A percentile compares a stretch with the other conserved stretches of the same genome.
phyloP scores from a whole-genome alignment of 176 grass and related monocot genomes.

The Carex pumila region DNA sequence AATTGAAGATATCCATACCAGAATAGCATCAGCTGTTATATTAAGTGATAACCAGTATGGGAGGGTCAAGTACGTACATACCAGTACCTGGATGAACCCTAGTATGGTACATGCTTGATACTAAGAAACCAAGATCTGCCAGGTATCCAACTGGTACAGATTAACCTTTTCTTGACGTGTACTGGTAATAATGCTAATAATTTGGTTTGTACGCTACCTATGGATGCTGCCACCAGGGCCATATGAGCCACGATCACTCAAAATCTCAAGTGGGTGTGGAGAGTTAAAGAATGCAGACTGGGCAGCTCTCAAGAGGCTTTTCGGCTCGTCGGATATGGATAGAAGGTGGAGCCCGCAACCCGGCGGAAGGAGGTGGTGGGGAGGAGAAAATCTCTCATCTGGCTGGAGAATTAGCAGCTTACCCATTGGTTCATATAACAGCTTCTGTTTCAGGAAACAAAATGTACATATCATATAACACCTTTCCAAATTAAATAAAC shows the following conservation, averaged over 20 bases:
- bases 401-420: conserved; percentile 84
- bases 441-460: conserved; percentile 42
- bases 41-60: not conserved
- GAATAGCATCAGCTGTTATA: not conserved
- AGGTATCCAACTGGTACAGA: not conserved
- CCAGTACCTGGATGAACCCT: not conserved
- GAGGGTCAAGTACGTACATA: not conserved
- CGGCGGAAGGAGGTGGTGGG: conserved; percentile 77
- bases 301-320: conserved; percentile 41
- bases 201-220: not conserved
- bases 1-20: not conserved
- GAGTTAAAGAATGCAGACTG: conserved; percentile 77
- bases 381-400: conserved; percentile 62
- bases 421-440: conserved; percentile 90
- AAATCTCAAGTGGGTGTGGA: conserved; percentile 81
- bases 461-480: not conserved
- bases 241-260: conserved; percentile 64
- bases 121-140: not conserved
- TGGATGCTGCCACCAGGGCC: conserved; percentile 60
- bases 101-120: not conserved
- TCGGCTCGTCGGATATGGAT: conserved; percentile 15
- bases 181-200: not conserved
- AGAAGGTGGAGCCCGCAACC: conserved; percentile 67
- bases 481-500: not conserved
- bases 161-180: not conserved